Base-by-base conservation (phyloP, 139 green algal species). In the Picochlorum costavermella region DNA sequence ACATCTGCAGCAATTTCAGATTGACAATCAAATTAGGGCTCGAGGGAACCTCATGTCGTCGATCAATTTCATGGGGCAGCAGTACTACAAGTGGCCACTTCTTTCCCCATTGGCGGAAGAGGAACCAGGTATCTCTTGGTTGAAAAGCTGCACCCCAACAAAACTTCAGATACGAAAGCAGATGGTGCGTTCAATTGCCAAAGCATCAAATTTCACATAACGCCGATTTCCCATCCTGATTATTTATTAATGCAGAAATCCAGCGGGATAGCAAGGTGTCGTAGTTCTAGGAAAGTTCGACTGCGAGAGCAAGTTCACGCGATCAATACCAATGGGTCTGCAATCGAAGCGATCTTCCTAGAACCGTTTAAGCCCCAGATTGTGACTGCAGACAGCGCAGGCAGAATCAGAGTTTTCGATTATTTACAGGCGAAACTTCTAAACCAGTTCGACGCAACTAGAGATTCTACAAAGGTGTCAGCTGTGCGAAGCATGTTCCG, bases 31-130 rank as follows among this genome's bases (percentile, higher is more conserved):
- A 11, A 40, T 28, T 20, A 53, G n/a, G 6, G 9, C 46, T 14
- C 17, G 17, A 53, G n/a, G n/a, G 12, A 20, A 20, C 16, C 46
- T 23, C 17, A 53, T 62, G 8, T 87, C 75, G 5, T 56, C 70
- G 14, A 73, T 92, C 26, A 88, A 88, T 65, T 49, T 49, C 33
- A 56, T 70, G 16, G 76, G 61, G 43, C 84, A 74, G 48, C 72
- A 88, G 8, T 72, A 82, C 60, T 94, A 93, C 70, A 80, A 71
- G 30, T 72, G 82, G 58, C 82, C 84, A 3, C 75, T 90, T 72
- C 71, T 92, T 50, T 78, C 86, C 65, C 81, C 85, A 10, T 69
- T 80, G 71, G 80, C 78, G 43, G 46, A 28, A 33, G 68, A 68
- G 59, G 68, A 77, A 49, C 50, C 30, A 6, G 61, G 43, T 2